These are phyloP conservation scores for Diaporthe longicolla DNA, from an alignment of 2,329 filamentous ascomycete genomes.

Conservation along the genomic window DNA sequence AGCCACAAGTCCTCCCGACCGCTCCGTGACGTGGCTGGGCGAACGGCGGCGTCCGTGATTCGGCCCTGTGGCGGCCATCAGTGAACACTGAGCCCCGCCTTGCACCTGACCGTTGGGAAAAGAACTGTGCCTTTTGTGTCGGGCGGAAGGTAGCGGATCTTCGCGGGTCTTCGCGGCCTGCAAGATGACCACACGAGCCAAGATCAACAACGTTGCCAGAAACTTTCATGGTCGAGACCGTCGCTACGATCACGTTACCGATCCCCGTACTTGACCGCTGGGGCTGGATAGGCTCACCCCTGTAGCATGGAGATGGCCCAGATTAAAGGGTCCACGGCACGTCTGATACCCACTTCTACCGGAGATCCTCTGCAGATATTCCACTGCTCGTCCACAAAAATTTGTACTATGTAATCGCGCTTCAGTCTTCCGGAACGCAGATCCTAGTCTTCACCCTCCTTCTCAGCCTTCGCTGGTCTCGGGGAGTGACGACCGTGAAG, in stretches of 20 bases:
- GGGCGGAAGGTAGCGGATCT: slow-evolving; percentile 11
- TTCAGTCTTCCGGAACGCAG: slow-evolving; percentile 28
- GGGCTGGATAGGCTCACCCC: slow-evolving; percentile 36
- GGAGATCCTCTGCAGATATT: slow-evolving; percentile 39
- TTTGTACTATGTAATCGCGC: slow-evolving; percentile 21
- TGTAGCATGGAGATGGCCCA: slow-evolving; percentile 27
- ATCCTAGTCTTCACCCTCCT: slow-evolving; percentile 18
- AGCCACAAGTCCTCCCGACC: slow-evolving; percentile 25
- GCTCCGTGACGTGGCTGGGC: slow-evolving; percentile 29
- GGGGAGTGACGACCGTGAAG: slow-evolving; percentile 26
- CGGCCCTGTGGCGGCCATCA: slow-evolving; percentile 19
- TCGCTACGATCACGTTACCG: neutral
- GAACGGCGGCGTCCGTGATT: slow-evolving; percentile 29
- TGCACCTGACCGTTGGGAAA: slow-evolving; percentile 29
- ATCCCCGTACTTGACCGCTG: neutral
- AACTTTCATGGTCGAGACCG: slow-evolving; percentile 26
- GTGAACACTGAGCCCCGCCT: slow-evolving; percentile 25
- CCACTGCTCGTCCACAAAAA: slow-evolving; percentile 36
- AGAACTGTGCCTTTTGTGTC: slow-evolving; percentile 17
- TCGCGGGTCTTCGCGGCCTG: slow-evolving; percentile 7
- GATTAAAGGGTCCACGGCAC: slow-evolving; percentile 42
- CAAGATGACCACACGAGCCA: slow-evolving; percentile 1
- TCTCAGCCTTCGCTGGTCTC: slow-evolving; percentile 27
- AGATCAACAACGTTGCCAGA: slow-evolving; percentile 24
- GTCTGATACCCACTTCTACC: slow-evolving; percentile 39